Evolutionary conservation across 163 green algal genomes (phyloP).

Genomic region (Chlorella variabilis): DNA sequence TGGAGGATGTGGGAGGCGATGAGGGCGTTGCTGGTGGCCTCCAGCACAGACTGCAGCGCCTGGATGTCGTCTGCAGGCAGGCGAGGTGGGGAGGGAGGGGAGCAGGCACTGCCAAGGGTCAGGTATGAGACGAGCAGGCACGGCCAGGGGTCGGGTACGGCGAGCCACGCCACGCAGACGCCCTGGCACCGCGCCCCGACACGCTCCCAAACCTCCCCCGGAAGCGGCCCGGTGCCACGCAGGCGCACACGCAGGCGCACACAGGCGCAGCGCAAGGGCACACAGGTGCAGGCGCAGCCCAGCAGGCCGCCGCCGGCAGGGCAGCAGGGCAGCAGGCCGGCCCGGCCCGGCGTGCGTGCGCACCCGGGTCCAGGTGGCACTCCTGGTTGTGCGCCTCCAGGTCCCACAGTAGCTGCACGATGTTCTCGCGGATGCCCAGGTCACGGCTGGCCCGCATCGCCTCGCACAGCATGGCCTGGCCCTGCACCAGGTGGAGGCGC

Average conservation of each 20-base stretch:
- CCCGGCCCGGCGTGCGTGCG: no score
- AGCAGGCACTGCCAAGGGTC: neutral
- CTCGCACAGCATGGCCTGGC: constrained; percentile 14
- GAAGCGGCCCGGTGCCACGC: no score
- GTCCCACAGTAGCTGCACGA: constrained; percentile 52
- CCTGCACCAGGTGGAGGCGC: neutral
- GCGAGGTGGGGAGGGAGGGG: no score
- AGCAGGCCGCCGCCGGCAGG: no score
- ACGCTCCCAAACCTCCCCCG: no score
- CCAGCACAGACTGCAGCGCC: constrained; percentile 31
- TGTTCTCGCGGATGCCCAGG: constrained; percentile 38
- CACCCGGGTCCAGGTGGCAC: constrained; percentile 16
- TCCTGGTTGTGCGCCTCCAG: constrained; percentile 36
- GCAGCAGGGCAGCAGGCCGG: no score
- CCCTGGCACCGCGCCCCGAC: no score
- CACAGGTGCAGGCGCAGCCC: neutral
- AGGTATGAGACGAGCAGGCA: no score
- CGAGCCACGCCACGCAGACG: no score
- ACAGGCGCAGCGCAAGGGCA: no score
- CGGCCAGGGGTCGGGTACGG: no score
- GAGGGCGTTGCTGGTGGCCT: constrained; percentile 22
- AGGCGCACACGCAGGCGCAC: no score
- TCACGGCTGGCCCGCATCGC: constrained; percentile 27
- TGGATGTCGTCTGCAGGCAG: constrained; percentile 24
- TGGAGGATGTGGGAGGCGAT: constrained; percentile 44